phyloP scores from a whole-genome alignment of 1,284 basidiomycete genomes.

The Boletus smithii region DNA sequence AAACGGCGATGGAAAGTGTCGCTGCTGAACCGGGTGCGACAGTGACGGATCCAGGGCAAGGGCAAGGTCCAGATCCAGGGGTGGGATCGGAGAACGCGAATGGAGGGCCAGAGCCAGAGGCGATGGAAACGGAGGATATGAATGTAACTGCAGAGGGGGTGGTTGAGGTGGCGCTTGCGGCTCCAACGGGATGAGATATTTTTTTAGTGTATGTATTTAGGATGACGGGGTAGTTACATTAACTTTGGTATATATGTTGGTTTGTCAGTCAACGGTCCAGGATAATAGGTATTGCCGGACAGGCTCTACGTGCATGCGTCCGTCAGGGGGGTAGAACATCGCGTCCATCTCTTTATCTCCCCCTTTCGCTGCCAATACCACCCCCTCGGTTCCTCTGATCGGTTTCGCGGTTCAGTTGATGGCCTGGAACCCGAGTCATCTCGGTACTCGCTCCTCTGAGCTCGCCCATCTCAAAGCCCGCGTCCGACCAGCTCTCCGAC shows the following conservation, averaged over 20 bases:
- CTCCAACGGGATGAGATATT: too few relatives aligned
- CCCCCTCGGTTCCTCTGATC: too few relatives aligned
- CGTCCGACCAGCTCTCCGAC: not conserved
- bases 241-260: too few relatives aligned
- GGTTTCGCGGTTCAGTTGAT: not conserved
- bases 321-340: too few relatives aligned
- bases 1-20: slow-evolving; percentile 13
- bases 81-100: not conserved
- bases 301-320: too few relatives aligned
- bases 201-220: not conserved
- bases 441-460: not conserved
- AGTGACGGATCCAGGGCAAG: not conserved
- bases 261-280: too few relatives aligned
- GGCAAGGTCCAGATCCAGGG: too few relatives aligned
- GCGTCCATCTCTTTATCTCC: too few relatives aligned
- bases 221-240: too few relatives aligned
- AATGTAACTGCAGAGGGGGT: not conserved
- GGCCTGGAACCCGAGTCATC: too few relatives aligned
- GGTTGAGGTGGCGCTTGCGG: not conserved
- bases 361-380: too few relatives aligned
- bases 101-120: not conserved
- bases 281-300: too few relatives aligned
- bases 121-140: not conserved
- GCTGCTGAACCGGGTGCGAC: not conserved
- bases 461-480: slow-evolving; percentile 2